Evolutionary conservation across 495 filamentous ascomycete species (phyloP).

Genomic region (Umbilicaria muhlenbergii): DNA sequence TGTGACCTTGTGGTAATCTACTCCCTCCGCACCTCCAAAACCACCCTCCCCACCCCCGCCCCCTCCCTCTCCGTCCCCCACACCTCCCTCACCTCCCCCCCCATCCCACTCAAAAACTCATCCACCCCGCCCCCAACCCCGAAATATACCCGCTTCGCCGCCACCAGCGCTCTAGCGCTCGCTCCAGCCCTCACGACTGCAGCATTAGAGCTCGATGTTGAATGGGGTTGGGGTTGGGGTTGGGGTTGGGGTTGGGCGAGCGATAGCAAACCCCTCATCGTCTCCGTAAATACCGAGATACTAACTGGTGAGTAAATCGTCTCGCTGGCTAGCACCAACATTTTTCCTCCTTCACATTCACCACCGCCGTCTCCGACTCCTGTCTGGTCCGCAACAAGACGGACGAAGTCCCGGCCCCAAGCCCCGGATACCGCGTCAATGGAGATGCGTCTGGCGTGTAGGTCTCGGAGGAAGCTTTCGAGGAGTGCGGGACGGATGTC

Average conservation of each 20-base stretch:
- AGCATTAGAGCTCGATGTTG: slow-evolving; percentile 5
- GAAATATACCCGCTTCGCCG: slow-evolving; percentile 89
- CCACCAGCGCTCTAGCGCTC: slow-evolving; percentile 54
- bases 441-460: slow-evolving; percentile 38
- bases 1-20: no score
- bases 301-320: slow-evolving; percentile 86
- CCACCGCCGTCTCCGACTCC: slow-evolving; percentile 12
- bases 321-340: slow-evolving; percentile 69
- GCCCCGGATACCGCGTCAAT: slow-evolving; percentile 68
- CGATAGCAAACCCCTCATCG: slow-evolving; percentile 46
- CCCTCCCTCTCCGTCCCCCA: slow-evolving; percentile 38
- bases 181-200: slow-evolving; percentile 17
- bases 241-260: no score
- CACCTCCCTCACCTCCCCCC: slow-evolving; percentile 39
- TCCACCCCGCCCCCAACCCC: slow-evolving; percentile 88
- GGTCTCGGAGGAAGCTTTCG: slow-evolving; percentile 40
- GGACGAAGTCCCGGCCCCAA: slow-evolving; percentile 59
- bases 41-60: slow-evolving; percentile 33
- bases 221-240: no score
- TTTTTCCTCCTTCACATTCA: slow-evolving; percentile 12
- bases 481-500: slow-evolving; percentile 54
- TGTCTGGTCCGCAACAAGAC: no score
- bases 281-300: slow-evolving; percentile 55
- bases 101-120: slow-evolving; percentile 53
- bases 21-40: slow-evolving; percentile 22